Conservation (phyloP, 768 basidiomycete genomes). For the Panaeolus papilionaceus region DNA sequence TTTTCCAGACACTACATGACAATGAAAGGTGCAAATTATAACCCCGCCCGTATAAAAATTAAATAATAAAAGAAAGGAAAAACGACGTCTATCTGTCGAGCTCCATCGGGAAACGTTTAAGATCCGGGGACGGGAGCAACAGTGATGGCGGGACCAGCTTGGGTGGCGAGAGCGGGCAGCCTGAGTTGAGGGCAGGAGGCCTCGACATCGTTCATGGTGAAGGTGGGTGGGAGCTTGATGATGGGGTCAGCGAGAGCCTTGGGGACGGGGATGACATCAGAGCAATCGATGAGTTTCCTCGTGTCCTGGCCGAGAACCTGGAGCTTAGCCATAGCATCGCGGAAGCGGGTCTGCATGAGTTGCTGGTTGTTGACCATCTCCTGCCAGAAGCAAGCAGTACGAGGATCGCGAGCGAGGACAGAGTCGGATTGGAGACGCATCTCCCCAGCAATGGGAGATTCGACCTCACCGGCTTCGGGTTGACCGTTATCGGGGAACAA, state of each 20-base stretch:
- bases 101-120: too few species aligned
- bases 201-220: background rate
- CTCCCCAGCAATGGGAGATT: constrained; percentile 46
- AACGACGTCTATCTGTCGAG: too few species aligned
- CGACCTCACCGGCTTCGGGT: constrained; percentile 39
- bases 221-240: constrained; percentile 2
- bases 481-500: constrained; percentile 33
- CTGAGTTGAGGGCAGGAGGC: constrained; percentile 4
- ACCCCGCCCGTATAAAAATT: too few species aligned
- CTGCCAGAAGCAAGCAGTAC: constrained; percentile 57
- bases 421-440: constrained; percentile 53
- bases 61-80: too few species aligned
- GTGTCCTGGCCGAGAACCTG: constrained; percentile 47
- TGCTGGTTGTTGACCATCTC: constrained; percentile 16
- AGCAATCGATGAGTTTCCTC: constrained; percentile 46
- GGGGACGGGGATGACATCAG: constrained; percentile 48
- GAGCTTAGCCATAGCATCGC: constrained; percentile 49
- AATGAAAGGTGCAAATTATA: too few species aligned
- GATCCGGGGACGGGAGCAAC: background rate
- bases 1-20: too few species aligned
- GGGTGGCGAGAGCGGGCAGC: background rate
- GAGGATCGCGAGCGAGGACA: constrained; percentile 25
- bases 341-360: constrained; percentile 40
- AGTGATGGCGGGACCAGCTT: background rate
- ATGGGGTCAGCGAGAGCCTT: background rate